Conservation (phyloP, 768 basidiomycete species). For the Naematelia aurantialba region DNA sequence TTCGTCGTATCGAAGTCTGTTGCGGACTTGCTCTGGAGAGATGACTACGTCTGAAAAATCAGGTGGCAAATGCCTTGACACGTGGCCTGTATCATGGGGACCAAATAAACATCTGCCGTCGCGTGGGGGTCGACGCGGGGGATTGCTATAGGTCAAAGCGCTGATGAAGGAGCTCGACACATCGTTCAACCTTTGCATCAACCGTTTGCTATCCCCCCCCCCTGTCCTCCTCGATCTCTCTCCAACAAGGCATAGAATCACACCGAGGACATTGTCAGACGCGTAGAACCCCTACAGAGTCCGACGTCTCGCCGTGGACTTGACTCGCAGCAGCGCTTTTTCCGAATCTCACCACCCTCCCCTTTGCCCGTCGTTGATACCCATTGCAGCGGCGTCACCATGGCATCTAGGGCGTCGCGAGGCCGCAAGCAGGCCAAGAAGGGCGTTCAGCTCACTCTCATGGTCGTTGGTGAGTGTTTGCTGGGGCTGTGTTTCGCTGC, state of each 20-base stretch:
- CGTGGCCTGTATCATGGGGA: background rate
- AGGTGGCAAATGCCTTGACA: background rate
- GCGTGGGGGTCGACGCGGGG: background rate
- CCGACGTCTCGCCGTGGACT: too few species aligned
- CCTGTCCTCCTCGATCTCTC: too few species aligned
- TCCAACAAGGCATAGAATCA: too few species aligned
- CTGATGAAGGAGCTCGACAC: background rate
- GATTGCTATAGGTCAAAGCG: constrained; percentile 5
- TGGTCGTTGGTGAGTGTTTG: constrained; percentile 82
- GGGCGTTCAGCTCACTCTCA: constrained; percentile 95
- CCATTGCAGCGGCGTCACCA: constrained; percentile 16
- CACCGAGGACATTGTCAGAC: too few species aligned
- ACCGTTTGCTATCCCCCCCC: too few species aligned
- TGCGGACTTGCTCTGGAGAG: too few species aligned
- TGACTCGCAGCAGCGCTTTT: too few species aligned
- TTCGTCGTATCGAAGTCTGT: too few species aligned
- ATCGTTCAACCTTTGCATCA: too few species aligned
- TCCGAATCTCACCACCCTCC: background rate
- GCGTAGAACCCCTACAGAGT: background rate
- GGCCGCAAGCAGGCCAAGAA: constrained; percentile 79
- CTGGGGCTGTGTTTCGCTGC: constrained; percentile 1
- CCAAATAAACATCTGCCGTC: constrained; percentile 1
- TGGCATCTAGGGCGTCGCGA: constrained; percentile 44
- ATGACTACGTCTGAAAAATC: too few species aligned
- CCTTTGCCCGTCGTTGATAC: constrained; percentile 1